Conservation (phyloP, 1,284 basidiomycete genomes). For the Grifola frondosa region DNA sequence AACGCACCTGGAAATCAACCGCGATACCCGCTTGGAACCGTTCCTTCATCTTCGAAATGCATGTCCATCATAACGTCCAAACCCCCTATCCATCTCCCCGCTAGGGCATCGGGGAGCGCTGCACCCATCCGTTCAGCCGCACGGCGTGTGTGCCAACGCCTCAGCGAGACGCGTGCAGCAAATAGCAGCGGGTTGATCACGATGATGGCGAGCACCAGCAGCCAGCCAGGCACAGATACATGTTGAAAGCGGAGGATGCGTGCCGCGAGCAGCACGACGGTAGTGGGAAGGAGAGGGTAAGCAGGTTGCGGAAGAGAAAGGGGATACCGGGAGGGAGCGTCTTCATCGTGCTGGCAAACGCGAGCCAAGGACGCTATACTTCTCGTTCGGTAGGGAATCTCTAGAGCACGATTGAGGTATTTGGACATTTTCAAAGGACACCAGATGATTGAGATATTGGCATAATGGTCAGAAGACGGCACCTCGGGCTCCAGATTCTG, state of each 20-base stretch:
- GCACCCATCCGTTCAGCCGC: slow-evolving; percentile 16
- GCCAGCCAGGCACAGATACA: slow-evolving; percentile 7
- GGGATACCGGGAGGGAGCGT: slow-evolving; percentile 16
- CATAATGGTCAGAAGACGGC: too few species aligned
- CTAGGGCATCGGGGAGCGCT: slow-evolving; percentile 8
- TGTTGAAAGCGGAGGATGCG: too few species aligned
- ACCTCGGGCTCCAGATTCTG: too few species aligned
- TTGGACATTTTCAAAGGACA: too few species aligned
- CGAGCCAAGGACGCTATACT: too few species aligned
- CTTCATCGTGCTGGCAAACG: slow-evolving; percentile 17
- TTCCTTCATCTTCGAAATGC: slow-evolving; percentile 14
- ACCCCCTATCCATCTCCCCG: slow-evolving; percentile 11
- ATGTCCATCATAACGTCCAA: slow-evolving; percentile 8
- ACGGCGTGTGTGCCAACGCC: slow-evolving; percentile 4
- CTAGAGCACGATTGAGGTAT: too few species aligned
- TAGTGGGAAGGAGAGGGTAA: slow-evolving; percentile 8
- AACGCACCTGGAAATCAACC: slow-evolving; percentile 18
- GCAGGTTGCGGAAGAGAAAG: slow-evolving; percentile 14
- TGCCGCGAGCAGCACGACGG: too few species aligned
- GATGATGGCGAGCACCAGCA: neutral
- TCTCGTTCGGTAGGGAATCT: too few species aligned
- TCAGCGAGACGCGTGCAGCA: neutral
- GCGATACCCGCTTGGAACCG: slow-evolving; percentile 15
- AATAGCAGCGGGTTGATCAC: slow-evolving; percentile 2
- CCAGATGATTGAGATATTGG: too few species aligned